Percentiles rank a stretch among this genome's conserved stretches.
These are phyloP conservation scores for Penicillium sp. DNA, from an alignment of 2,329 filamentous ascomycete genomes.

Conservation along the genomic window DNA sequence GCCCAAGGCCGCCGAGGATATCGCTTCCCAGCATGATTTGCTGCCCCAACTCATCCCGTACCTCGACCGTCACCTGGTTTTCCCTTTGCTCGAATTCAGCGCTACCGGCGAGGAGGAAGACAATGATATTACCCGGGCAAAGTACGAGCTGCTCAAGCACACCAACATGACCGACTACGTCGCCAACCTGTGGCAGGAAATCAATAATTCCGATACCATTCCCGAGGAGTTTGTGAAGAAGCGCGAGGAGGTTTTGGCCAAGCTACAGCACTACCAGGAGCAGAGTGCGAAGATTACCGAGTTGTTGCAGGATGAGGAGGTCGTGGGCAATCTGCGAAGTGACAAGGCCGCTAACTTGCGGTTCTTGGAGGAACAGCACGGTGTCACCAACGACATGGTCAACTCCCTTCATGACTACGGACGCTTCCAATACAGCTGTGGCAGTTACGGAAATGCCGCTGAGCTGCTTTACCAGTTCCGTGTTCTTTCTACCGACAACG, in stretches of 20 bases:
- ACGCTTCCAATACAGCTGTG: slow-evolving; percentile 96
- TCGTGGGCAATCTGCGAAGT: slow-evolving; percentile 83
- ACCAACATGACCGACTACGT: slow-evolving; percentile 99
- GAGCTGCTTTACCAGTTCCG: slow-evolving; percentile 97
- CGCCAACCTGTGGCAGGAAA: slow-evolving; percentile 82
- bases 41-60: slow-evolving; percentile 85
- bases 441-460: slow-evolving; percentile 83
- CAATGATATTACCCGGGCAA: slow-evolving; percentile 74
- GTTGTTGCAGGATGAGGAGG: slow-evolving; percentile 80
- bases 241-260: slow-evolving; percentile 80
- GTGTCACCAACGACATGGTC: slow-evolving; percentile 91
- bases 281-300: slow-evolving; percentile 85
- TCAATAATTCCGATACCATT: slow-evolving; percentile 72
- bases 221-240: slow-evolving; percentile 85
- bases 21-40: slow-evolving; percentile 71
- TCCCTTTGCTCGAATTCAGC: slow-evolving; percentile 90
- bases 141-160: slow-evolving; percentile 90
- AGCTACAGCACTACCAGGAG: slow-evolving; percentile 78
- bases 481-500: slow-evolving; percentile 95
- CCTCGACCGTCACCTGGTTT: slow-evolving; percentile 94
- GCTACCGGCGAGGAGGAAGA: slow-evolving; percentile 76
- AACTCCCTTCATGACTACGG: slow-evolving; percentile 93
- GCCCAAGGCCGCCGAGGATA: slow-evolving; percentile 46
- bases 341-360: slow-evolving; percentile 99
- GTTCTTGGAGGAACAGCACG: slow-evolving; percentile 94